Percentiles rank a stretch among this genome's conserved stretches.
Conservation (phyloP, 208 protist species). For the Angomonas ambiguus region DNA sequence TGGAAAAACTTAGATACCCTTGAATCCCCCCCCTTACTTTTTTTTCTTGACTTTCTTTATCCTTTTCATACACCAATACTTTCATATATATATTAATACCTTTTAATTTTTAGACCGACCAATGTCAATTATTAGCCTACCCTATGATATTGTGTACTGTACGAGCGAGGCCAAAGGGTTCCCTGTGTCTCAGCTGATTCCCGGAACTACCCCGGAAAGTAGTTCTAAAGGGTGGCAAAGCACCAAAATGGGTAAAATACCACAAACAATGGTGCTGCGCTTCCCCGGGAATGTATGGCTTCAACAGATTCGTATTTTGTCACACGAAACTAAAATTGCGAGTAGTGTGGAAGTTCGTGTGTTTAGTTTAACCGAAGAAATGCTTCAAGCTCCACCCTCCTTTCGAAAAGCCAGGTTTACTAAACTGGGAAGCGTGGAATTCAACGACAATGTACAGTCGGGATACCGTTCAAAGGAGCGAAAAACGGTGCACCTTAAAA, state of each 20-base stretch:
- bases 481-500: constrained; percentile 87
- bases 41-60: neutral
- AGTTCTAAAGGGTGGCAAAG: constrained; percentile 70
- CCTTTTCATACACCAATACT: neutral
- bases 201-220: constrained; percentile 16
- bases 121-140: constrained; percentile 24
- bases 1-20: too few species aligned
- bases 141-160: constrained; percentile 83
- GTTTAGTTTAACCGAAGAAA: constrained; percentile 36
- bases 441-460: constrained; percentile 79
- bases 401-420: constrained; percentile 64
- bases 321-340: constrained; percentile 84
- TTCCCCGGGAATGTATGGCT: constrained; percentile 84
- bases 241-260: constrained; percentile 50
- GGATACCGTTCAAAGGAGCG: constrained; percentile 78
- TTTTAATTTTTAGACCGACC: neutral
- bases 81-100: neutral
- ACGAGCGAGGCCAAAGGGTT: constrained; percentile 68
- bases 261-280: constrained; percentile 79
- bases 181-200: constrained; percentile 49
- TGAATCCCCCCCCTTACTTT: neutral
- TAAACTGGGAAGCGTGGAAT: constrained; percentile 76
- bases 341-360: constrained; percentile 83
- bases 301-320: constrained; percentile 76
- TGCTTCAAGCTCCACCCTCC: constrained; percentile 36